A percentile compares a stretch with the other conserved stretches of the same genome.
These are phyloP conservation scores for Suhomyces coccinellae DNA, from an alignment of 1,139 yeast genomes.

Conservation along the genomic window DNA sequence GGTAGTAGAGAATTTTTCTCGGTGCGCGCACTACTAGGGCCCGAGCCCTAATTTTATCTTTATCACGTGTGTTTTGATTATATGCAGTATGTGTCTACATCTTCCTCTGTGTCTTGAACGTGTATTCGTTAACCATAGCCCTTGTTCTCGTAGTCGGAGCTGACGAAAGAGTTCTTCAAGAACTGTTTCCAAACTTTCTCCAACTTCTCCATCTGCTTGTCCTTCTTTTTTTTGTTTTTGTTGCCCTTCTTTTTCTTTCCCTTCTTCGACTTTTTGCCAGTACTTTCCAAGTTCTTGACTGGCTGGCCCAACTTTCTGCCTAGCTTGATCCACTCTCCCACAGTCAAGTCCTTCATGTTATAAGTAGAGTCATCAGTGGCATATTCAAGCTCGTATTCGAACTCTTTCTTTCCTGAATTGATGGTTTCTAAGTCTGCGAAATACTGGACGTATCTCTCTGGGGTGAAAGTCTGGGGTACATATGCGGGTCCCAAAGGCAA, in stretches of 20 bases:
- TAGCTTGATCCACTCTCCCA: constrained; percentile 57
- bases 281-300: constrained; percentile 19
- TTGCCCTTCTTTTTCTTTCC: constrained; percentile 8
- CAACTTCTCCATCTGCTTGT: constrained; percentile 18
- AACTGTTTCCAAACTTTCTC: constrained; percentile 44
- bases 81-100: not conserved
- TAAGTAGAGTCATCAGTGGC: constrained; percentile 61
- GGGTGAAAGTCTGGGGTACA: constrained; percentile 67
- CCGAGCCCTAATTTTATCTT: constrained; percentile 2
- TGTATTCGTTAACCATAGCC: constrained; percentile 26
- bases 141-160: constrained; percentile 60
- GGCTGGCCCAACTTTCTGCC: constrained; percentile 56
- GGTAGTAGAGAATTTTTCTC: constrained; percentile 10
- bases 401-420: constrained; percentile 48
- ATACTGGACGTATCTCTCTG: constrained; percentile 70
- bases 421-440: constrained; percentile 60
- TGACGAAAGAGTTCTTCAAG: constrained; percentile 57
- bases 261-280: constrained; percentile 16
- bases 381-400: constrained; percentile 66
- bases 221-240: constrained; percentile 9
- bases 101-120: not conserved
- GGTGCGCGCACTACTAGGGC: constrained; percentile 9
- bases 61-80: not conserved
- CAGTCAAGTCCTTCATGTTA: constrained; percentile 56
- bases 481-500: constrained; percentile 74